Base-by-base conservation (phyloP, 2,329 filamentous ascomycete species). In the Graphiopsis chlorocephala region DNA sequence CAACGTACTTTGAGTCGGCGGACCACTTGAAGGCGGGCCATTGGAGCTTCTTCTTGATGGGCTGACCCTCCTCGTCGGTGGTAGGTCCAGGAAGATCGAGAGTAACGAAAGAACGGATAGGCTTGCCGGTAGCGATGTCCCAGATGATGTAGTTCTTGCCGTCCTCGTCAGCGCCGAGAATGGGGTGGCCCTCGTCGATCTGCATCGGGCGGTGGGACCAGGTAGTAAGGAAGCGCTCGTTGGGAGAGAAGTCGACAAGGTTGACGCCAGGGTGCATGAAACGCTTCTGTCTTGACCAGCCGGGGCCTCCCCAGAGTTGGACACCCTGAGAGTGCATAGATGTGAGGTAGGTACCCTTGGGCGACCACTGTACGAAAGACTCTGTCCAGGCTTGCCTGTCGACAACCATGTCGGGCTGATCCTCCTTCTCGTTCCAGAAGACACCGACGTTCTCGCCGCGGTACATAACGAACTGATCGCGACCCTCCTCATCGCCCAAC, bases 1-100 rank as follows among this genome's bases (percentile, higher is more conserved):
- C 95, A 67, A 98, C 93, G 77, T 97, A 99, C 79, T 96, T 95
- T 81, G 97, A 93, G 76, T 99, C 95, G 3, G 95, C 84, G 31
- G 95, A 98, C 95, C 95, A 99, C 83, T 99, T 99, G 88, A 99
- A 99, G 2, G 94, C 93, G 26, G 95, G 95, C 95, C 95, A 99
- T 75, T 95, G 91, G 72, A 96, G 88, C 86, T 97, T 97, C 79
- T 93, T 92, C 84, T 96, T 96, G 69, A 86, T 81, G 31, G 86
- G 85, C 66, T 87, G 83, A 67, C 86, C 87, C 42, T 88, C 86
- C 42, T 83, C 83, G 64, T 88, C 88, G 58, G 78, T 80, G 42
- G 81, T 80, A 57, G 86, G 83, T 69, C 85, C 85, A 31, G 91
- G 87, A 15, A 91, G 81, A 71, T 99, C 95, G 68, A 97, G 86